These are phyloP conservation scores for Colletotrichum scovillei DNA, from an alignment of 2,329 filamentous ascomycete genomes.

Conservation along the genomic window DNA sequence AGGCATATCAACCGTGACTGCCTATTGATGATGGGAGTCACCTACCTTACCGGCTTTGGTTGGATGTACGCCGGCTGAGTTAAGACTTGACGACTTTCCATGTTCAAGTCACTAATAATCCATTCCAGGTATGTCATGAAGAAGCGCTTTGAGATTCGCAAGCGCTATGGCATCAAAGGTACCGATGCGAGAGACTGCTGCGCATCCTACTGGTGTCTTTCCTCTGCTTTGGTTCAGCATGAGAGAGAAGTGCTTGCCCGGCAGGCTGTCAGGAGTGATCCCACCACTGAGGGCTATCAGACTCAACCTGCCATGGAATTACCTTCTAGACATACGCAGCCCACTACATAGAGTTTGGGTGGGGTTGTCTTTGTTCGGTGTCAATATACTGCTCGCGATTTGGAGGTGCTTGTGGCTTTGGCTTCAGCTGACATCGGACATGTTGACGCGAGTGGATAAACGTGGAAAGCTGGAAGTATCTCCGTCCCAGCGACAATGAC, in stretches of 20 bases:
- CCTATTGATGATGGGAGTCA: not conserved
- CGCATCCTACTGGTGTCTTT: not conserved
- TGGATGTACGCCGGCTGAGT: not conserved
- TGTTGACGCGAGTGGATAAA: no score
- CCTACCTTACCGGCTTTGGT: not conserved
- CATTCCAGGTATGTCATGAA: slow-evolving; percentile 1
- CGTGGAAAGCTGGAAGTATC: not conserved
- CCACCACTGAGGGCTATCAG: not conserved
- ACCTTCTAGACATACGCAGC: not conserved
- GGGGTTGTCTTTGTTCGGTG: no score
- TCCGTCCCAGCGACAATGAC: not conserved
- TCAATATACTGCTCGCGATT: no score
- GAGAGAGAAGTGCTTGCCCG: slow-evolving; percentile 8
- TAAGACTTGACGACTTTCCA: no score
- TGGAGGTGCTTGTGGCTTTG: no score
- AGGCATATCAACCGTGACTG: not conserved
- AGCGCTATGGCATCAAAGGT: slow-evolving; percentile 3
- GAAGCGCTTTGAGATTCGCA: slow-evolving; percentile 7
- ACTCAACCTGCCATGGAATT: not conserved
- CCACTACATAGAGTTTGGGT: not conserved
- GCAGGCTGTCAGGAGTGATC: not conserved
- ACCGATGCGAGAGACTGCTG: slow-evolving; percentile 9
- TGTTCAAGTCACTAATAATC: not conserved
- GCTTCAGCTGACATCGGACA: not conserved
- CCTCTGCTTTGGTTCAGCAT: slow-evolving; percentile 1